These are phyloP conservation scores for Kappamyces sp. DNA, from an alignment of 192 early-diverging fungal species.

Conservation along the genomic window DNA sequence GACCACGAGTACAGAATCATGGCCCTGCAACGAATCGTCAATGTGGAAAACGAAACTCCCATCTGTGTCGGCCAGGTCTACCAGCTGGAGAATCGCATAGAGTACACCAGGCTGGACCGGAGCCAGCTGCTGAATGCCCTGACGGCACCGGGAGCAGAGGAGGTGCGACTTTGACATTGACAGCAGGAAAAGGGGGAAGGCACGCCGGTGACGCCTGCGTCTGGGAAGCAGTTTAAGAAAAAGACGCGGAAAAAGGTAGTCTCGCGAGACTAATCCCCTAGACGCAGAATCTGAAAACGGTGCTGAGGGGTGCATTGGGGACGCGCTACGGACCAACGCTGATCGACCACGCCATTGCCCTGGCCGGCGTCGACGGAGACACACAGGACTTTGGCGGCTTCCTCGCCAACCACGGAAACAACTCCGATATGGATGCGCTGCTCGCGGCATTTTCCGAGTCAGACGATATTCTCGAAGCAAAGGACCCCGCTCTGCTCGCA, in stretches of 20 bases:
- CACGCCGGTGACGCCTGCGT: conserved; percentile 3
- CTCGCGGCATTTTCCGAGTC: conserved; percentile 63
- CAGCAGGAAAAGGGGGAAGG: not conserved
- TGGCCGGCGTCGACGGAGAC: conserved; percentile 58
- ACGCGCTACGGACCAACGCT: conserved; percentile 76
- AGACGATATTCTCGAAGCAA: conserved; percentile 31
- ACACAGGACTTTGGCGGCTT: conserved; percentile 53
- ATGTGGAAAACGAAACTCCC: conserved; percentile 60
- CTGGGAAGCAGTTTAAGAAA: conserved; percentile 19
- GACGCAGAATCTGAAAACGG: conserved; percentile 21
- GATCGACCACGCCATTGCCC: conserved; percentile 72
- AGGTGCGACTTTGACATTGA: not conserved
- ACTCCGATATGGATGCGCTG: conserved; percentile 44
- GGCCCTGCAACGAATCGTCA: conserved; percentile 79
- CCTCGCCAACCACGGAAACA: conserved; percentile 40
- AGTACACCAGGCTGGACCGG: conserved; percentile 49
- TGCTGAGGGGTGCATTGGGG: conserved; percentile 30
- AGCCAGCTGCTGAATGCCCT: conserved; percentile 54
- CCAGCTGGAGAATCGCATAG: conserved; percentile 38
- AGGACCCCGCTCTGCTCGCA: not conserved
- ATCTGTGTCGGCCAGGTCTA: conserved; percentile 73
- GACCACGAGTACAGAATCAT: conserved; percentile 81
- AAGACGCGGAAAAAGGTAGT: conserved; percentile 31
- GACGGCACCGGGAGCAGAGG: not conserved
- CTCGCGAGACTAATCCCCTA: not conserved